Evolutionary conservation across 2,329 filamentous ascomycete species (phyloP).

Genomic region (Aspergillus eucalypticola): DNA sequence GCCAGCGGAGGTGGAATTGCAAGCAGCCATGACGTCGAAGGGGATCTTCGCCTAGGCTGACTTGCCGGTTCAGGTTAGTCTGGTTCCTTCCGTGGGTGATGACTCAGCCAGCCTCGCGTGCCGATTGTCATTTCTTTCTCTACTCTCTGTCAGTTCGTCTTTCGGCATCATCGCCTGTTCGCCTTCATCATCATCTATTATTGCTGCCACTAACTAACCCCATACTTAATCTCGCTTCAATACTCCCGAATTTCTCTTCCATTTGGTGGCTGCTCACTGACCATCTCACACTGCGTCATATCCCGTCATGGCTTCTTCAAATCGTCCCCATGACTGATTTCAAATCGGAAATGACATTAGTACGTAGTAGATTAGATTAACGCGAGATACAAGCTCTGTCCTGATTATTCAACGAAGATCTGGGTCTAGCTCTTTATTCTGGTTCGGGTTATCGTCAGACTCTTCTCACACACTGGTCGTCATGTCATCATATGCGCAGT

Average conservation of each 20-base stretch:
- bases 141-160: neutral
- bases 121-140: neutral
- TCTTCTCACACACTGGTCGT: neutral
- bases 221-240: neutral
- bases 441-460: neutral
- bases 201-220: neutral
- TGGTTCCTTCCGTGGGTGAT: neutral
- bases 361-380: neutral
- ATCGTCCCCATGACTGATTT: neutral
- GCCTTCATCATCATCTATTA: neutral
- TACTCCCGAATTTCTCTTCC: no score
- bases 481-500: neutral
- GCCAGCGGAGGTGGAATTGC: neutral
- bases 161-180: neutral
- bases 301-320: neutral
- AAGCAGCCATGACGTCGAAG: neutral
- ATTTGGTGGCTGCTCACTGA: neutral
- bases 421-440: neutral
- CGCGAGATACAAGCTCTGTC: neutral
- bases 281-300: constrained; percentile 1
- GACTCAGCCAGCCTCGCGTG: neutral
- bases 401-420: neutral
- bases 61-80: neutral
- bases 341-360: neutral
- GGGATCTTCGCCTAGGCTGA: neutral